Base-by-base conservation (phyloP, 2,329 filamentous ascomycete species). In the Fusarium continuum region DNA sequence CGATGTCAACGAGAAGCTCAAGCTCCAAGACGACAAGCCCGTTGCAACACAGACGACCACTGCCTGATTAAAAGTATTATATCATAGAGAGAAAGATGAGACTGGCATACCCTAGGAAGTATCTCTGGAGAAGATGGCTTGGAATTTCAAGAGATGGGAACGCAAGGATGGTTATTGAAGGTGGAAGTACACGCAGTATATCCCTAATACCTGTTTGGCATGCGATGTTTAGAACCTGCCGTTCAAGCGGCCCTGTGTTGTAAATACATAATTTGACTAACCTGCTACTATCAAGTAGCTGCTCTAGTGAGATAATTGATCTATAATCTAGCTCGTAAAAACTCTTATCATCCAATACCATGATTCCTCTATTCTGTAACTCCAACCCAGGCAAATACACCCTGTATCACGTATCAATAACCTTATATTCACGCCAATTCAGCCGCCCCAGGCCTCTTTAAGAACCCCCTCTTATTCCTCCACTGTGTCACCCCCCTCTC, bases 401-500 rank as follows among this genome's bases (percentile, higher is more conserved):
- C 20, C 11, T 25, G 1, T 50, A 16, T 36, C 11, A n/a, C n/a
- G 17, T 35, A 46, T 6, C 22, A 28, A 23, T 23, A 5, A 26
- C 7, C n/a, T 3, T n/a, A 11, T 16, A 8, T 26, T 47, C 35
- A 64, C 6, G 44, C 55, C 43, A 49, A n/a, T n/a, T 66, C 62
- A 5, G 25, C 39, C 6, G 41, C 43, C 5, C 52, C 38, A 5
- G 66, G 48, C 14, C 51, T 43, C 29, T 67, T 65, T 13, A 40
- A 32, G 54, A 71, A 83, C 19, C 85, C 87, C 73, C 87, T 88
- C 71, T 89, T 85, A 76, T 84, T 87, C 71, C 94, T 85, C 94
- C 95, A 98, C 70, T 90, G 87, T 73, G 81, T 82, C 6, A 98
- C 86, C 0, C 93, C 94, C 55, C 82, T 83, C 76, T 96, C 93